These are phyloP conservation scores for Citrullus amarus DNA, from an alignment of 306 rosid genomes.

Conservation along the genomic window DNA sequence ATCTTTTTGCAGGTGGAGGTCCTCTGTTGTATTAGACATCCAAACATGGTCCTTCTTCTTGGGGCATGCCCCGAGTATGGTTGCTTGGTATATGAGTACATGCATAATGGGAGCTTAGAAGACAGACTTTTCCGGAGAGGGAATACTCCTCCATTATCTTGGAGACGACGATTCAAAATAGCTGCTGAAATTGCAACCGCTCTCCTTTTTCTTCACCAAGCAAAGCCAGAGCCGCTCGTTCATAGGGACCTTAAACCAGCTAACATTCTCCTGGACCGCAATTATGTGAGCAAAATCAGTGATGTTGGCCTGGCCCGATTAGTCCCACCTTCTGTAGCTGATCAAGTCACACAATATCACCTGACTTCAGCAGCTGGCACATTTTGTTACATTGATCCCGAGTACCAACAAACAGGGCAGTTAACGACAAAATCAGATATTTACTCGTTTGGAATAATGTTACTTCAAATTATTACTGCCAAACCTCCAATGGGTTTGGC, in stretches of 20 bases:
- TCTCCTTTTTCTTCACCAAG: conserved; percentile 85
- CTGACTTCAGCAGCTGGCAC: conserved; percentile 98
- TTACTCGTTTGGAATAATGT: conserved; percentile 74
- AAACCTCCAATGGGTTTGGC: conserved; percentile 82
- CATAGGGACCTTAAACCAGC: conserved; percentile 95
- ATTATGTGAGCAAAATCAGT: conserved; percentile 71
- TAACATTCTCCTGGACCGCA: conserved; percentile 73
- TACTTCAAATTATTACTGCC: conserved; percentile 82
- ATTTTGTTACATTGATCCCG: conserved; percentile 94
- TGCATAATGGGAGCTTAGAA: conserved; percentile 90
- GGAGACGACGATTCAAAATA: conserved; percentile 66
- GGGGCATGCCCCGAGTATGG: conserved; percentile 95
- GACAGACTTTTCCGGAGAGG: conserved; percentile 58
- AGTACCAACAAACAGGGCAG: conserved; percentile 81
- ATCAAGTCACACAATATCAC: conserved; percentile 66
- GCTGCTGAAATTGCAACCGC: conserved; percentile 82
- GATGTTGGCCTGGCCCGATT: conserved; percentile 86
- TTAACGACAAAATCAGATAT: conserved; percentile 76
- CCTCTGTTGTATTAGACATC: conserved; percentile 74
- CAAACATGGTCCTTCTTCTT: conserved; percentile 92
- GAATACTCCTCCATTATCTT: conserved; percentile 49
- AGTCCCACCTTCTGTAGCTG: conserved; percentile 70
- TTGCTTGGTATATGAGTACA: conserved; percentile 82
- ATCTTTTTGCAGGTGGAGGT: conserved; percentile 58
- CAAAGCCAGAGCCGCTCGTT: conserved; percentile 91